Percentiles rank a stretch among this genome's conserved stretches.
These are phyloP conservation scores for Solanum infundibuliforme DNA, from an alignment of 257 asterid genomes.

Conservation along the genomic window DNA sequence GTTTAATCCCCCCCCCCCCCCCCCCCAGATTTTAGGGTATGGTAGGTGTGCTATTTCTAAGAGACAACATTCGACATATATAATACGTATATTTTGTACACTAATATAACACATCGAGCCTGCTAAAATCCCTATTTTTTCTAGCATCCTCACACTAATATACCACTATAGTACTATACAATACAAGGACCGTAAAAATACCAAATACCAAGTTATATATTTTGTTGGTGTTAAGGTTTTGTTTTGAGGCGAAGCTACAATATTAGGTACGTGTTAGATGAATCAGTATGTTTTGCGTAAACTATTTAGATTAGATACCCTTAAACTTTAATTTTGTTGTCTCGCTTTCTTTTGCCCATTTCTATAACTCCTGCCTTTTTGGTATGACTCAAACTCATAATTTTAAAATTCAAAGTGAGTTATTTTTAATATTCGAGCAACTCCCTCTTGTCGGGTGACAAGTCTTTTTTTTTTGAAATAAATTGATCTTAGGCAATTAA, in stretches of 20 bases:
- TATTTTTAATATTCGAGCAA: not conserved
- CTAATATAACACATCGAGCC: not conserved
- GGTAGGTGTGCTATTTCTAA: not conserved
- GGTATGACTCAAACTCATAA: too few species aligned
- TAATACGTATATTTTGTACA: not conserved
- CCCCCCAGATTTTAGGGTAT: not conserved
- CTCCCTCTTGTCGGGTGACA: not conserved
- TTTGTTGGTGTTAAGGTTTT: not conserved
- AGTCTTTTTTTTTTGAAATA: accelerated
- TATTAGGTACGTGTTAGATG: not conserved
- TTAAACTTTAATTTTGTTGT: not conserved
- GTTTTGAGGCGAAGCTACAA: not conserved
- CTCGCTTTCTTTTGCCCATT: too few species aligned
- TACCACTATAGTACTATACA: not conserved
- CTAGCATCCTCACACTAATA: not conserved
- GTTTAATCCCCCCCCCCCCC: too few species aligned
- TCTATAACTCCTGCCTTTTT: too few species aligned
- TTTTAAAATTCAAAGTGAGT: too few species aligned
- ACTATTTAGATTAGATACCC: too few species aligned
- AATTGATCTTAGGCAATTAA: not conserved
- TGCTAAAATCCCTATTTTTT: not conserved
- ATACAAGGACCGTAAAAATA: not conserved
- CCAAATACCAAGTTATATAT: not conserved
- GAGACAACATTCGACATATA: not conserved
- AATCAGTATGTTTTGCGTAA: not conserved